Evolutionary conservation across 1,284 basidiomycete genomes (phyloP).

Genomic region (Baeospora myosura): DNA sequence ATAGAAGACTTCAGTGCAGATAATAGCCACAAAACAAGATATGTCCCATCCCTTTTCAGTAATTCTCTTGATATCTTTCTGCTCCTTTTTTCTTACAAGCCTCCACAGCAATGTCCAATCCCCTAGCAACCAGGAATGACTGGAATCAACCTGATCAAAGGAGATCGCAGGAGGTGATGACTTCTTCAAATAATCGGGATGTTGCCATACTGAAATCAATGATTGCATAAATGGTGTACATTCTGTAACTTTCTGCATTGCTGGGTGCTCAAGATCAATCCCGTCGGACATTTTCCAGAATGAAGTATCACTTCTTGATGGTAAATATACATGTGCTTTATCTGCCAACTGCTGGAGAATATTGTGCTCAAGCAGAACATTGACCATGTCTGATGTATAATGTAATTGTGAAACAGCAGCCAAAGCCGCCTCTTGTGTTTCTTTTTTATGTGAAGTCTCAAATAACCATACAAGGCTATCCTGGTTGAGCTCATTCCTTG

Average conservation of each 20-base stretch:
- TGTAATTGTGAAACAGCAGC: not conserved
- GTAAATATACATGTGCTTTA: not conserved
- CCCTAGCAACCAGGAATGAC: not conserved
- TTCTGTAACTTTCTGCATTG: not conserved
- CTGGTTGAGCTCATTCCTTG: not conserved
- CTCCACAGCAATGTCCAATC: conserved; percentile 2
- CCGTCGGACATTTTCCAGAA: not conserved
- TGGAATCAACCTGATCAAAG: not conserved
- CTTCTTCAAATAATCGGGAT: not conserved
- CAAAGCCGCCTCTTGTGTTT: not conserved
- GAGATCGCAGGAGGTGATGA: not conserved
- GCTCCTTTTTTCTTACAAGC: not conserved
- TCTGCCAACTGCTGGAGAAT: not conserved
- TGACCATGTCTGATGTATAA: not conserved
- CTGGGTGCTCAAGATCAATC: not conserved
- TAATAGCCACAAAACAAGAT: not conserved
- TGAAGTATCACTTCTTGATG: not conserved
- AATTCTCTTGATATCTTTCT: not conserved
- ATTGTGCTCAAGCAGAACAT: not conserved
- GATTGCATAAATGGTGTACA: not conserved
- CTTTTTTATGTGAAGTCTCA: not conserved
- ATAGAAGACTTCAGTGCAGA: not conserved
- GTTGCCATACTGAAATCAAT: not conserved
- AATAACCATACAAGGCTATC: conserved; percentile 2
- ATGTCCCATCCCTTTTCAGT: not conserved